A percentile compares a stretch with the other conserved stretches of the same genome.
These are phyloP conservation scores for Saprolegnia diclina DNA, from an alignment of 352 stramenopile genomes.

Conservation along the genomic window DNA sequence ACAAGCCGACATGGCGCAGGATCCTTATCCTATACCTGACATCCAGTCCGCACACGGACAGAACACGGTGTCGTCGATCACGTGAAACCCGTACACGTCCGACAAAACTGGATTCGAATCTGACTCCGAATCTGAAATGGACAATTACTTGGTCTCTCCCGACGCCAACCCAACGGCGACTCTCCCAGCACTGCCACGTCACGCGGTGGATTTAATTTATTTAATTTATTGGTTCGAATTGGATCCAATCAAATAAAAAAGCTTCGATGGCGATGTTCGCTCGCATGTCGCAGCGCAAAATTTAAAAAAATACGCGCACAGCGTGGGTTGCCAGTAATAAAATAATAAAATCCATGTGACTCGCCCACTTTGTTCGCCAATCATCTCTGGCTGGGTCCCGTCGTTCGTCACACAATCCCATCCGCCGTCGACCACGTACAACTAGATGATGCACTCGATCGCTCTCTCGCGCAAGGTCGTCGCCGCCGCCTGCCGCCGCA, in stretches of 20 bases:
- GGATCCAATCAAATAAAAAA: not conserved
- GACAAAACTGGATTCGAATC: no score
- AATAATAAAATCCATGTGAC: not conserved
- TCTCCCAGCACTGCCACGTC: no score
- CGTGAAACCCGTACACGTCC: no score
- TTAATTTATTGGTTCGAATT: no score
- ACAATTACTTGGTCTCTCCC: no score
- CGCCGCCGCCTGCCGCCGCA: not conserved
- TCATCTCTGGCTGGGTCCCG: not conserved
- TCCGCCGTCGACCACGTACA: not conserved
- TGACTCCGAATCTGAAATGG: no score
- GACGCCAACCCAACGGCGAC: no score
- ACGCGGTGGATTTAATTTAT: no score
- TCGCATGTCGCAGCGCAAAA: not conserved
- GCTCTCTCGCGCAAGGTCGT: not conserved
- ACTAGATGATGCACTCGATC: not conserved
- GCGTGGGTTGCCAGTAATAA: not conserved
- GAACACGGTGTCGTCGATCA: no score
- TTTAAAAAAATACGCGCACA: slow-evolving; percentile 1
- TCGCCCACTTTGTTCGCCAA: not conserved
- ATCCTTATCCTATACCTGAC: no score
- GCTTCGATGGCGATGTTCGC: not conserved
- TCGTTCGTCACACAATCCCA: not conserved
- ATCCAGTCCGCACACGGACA: no score
- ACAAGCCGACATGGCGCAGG: no score